Base-by-base conservation (phyloP, 2,329 filamentous ascomycete genomes). In the Knufia petricola region DNA sequence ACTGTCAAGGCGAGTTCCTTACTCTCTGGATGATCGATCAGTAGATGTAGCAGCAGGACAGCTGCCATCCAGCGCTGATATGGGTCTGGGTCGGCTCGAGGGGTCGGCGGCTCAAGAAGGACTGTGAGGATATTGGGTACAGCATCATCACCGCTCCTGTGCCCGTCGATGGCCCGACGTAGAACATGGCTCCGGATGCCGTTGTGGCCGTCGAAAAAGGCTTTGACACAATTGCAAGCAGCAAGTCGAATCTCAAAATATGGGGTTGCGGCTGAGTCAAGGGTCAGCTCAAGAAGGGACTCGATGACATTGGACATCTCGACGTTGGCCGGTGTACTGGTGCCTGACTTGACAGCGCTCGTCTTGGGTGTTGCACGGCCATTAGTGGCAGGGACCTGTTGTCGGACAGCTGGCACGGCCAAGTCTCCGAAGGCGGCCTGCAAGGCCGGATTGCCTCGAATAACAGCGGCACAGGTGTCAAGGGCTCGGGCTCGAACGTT, bases 401-500 rank as follows among this genome's bases (percentile, higher is more conserved):
- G 60, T 55, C 46, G 59, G 51, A 46, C 62, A 59, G 65, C 65
- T 28, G 64, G 74, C 2, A 96, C 87, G 59, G 87, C 84, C 37
- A 94, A 75, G 60, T 92, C 85, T 3, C 88, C 90, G 63, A 98
- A 96, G 41, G 76, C 79, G 67, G 95, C 88, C 65, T 98, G 92
- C 7, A 96, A 72, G 3, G 72, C 73, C 20, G 81, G 65, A 62
- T 95, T 95, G 36, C 81, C 85, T 54, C 84, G 79, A 58, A 98
- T 94, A 59, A 94, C 77, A 66, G 95, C 88, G 48, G 87, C 88
- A 61, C 87, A 94, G 26, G 87, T 85, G 55, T 79, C 76, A 45
- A 98, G 70, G 54, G 92, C 89, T 78, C 87, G 88, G 30, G 87
- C 81, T 62, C 85, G 86, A 57, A 96, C 89, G 52, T 82, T 79